Percentiles rank a stretch among this genome's conserved stretches.
Conservation (phyloP, 2,329 filamentous ascomycete species). For the Pyricularia grisea region DNA sequence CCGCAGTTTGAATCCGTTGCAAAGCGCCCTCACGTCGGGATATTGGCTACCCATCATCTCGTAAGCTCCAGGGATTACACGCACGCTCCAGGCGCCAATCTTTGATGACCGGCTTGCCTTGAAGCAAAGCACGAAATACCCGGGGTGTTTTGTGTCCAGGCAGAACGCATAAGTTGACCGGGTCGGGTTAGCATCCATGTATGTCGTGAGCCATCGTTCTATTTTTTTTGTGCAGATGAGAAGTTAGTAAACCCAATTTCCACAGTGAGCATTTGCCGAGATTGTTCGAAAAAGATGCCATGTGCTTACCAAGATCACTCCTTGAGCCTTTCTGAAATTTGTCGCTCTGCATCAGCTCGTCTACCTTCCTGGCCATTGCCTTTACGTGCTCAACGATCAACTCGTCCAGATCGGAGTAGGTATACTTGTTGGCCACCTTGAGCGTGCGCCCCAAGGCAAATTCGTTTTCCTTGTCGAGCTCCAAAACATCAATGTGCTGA, state of each 20-base stretch:
- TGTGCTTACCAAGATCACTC: conserved; percentile 69
- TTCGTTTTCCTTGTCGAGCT: conserved; percentile 94
- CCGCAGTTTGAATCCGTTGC: conserved; percentile 92
- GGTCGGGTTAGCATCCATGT: conserved; percentile 91
- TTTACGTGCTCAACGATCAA: conserved; percentile 95
- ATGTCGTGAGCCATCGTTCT: conserved; percentile 95
- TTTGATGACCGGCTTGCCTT: conserved; percentile 72
- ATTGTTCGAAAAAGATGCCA: background rate
- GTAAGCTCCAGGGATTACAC: conserved; percentile 86
- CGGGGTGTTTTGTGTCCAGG: conserved; percentile 82
- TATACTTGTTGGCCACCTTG: conserved; percentile 79
- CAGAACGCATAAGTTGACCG: conserved; percentile 94
- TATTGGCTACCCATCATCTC: conserved; percentile 84
- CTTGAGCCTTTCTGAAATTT: conserved; percentile 81
- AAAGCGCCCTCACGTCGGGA: conserved; percentile 88
- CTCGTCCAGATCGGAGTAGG: conserved; percentile 92
- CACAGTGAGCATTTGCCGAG: background rate
- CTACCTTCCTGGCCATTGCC: conserved; percentile 95
- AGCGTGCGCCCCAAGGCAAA: conserved; percentile 85
- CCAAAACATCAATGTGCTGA: conserved; percentile 94
- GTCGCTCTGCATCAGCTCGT: conserved; percentile 90
- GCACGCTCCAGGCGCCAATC: conserved; percentile 74
- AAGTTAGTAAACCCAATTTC: background rate
- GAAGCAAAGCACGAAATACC: conserved; percentile 95
- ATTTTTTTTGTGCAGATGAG: conserved; percentile 14